These are phyloP conservation scores for Emmonsia crescens DNA, from an alignment of 2,329 filamentous ascomycete species.

Conservation along the genomic window DNA sequence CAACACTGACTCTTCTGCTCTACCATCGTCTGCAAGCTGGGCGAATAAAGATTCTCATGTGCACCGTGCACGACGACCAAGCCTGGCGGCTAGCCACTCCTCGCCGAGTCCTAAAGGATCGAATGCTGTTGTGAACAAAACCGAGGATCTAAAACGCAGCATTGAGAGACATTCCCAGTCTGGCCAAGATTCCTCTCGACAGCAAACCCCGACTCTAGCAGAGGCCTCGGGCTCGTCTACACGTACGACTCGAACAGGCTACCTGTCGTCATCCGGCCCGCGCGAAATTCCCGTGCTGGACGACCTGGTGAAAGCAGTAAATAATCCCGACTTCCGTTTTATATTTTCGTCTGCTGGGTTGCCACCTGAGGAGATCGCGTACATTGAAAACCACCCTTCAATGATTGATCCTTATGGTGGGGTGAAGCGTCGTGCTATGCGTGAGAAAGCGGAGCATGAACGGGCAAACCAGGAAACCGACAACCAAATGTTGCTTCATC, in stretches of 20 bases:
- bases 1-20: constrained; percentile 68
- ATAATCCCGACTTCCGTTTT: constrained; percentile 42
- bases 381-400: constrained; percentile 54
- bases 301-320: constrained; percentile 37
- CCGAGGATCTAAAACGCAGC: constrained; percentile 25
- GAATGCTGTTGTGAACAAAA: constrained; percentile 31
- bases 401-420: constrained; percentile 77
- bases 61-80: constrained; percentile 56
- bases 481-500: constrained; percentile 41
- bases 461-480: constrained; percentile 44
- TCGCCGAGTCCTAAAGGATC: constrained; percentile 65
- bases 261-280: constrained; percentile 15
- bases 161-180: constrained; percentile 21
- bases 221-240: constrained; percentile 9
- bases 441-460: constrained; percentile 57
- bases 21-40: constrained; percentile 91
- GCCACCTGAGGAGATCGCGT: constrained; percentile 38
- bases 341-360: constrained; percentile 41
- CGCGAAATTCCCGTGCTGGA: constrained; percentile 25
- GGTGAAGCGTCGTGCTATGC: constrained; percentile 66
- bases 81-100: constrained; percentile 69
- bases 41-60: constrained; percentile 57
- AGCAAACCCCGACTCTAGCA: constrained; percentile 18
- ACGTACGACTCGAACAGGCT: constrained; percentile 12
- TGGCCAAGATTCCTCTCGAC: constrained; percentile 16